Evolutionary conservation across 1,284 basidiomycete genomes (phyloP).

Genomic region (Mycena sp.): DNA sequence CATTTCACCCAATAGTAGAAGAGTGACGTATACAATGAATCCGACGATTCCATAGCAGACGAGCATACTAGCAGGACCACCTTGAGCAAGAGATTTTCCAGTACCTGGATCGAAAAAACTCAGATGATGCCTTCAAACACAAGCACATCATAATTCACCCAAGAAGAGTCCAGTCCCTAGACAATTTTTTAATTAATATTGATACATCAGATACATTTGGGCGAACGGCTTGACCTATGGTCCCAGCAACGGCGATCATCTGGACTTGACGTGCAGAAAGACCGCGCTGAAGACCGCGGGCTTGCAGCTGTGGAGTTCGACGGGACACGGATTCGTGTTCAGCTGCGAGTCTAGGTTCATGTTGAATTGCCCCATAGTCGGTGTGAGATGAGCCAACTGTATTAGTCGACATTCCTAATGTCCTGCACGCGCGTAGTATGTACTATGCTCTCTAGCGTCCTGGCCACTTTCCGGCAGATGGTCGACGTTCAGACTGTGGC

Average conservation of each 20-base stretch:
- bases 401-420: too few species aligned
- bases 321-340: too few species aligned
- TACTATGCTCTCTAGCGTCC: too few species aligned
- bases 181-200: constrained; percentile 52
- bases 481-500: too few species aligned
- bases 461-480: too few species aligned
- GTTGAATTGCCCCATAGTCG: too few species aligned
- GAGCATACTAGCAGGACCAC: constrained; percentile 80
- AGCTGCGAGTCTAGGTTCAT: too few species aligned
- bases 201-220: background rate
- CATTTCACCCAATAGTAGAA: constrained; percentile 82
- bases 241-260: constrained; percentile 84
- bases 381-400: too few species aligned
- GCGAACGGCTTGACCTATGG: constrained; percentile 50
- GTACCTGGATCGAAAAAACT: constrained; percentile 61
- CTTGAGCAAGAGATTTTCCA: constrained; percentile 74
- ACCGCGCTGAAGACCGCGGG: constrained; percentile 64
- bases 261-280: constrained; percentile 80
- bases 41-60: constrained; percentile 76
- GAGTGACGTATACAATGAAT: constrained; percentile 76
- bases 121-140: constrained; percentile 9
- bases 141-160: constrained; percentile 39
- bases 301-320: too few species aligned
- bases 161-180: constrained; percentile 71
- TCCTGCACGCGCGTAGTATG: too few species aligned